phyloP scores from a whole-genome alignment of 345 rosid species.

The Isatis tinctoria region DNA sequence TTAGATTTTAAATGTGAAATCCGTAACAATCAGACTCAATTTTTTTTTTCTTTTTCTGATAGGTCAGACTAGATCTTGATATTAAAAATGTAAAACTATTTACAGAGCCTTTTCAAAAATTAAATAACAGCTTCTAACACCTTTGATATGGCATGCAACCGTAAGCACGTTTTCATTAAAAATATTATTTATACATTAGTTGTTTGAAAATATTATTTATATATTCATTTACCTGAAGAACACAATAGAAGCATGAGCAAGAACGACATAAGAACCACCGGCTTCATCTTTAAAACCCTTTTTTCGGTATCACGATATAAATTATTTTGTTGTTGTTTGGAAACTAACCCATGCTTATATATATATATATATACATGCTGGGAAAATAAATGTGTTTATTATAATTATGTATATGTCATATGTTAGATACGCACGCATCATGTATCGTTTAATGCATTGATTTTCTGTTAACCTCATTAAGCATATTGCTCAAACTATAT shows the following conservation, averaged over 20 bases:
- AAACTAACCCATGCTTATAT: neutral
- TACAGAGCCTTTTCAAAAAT: neutral
- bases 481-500: neutral
- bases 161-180: neutral
- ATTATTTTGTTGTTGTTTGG: neutral
- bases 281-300: neutral
- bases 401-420: neutral
- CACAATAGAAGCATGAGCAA: constrained; percentile 7
- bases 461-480: neutral
- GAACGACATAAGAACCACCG: neutral
- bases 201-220: too few relatives aligned
- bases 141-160: neutral
- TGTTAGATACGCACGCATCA: neutral
- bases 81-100: neutral
- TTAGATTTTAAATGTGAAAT: neutral
- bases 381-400: neutral
- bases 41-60: neutral
- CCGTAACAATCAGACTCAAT: neutral
- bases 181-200: neutral
- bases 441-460: neutral
- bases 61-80: neutral
- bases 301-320: neutral
- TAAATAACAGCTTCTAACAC: neutral
- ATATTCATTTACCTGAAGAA: constrained; percentile 8
- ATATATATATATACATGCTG: neutral